phyloP scores from a whole-genome alignment of 768 basidiomycete species.

The Psilocybe sp. region DNA sequence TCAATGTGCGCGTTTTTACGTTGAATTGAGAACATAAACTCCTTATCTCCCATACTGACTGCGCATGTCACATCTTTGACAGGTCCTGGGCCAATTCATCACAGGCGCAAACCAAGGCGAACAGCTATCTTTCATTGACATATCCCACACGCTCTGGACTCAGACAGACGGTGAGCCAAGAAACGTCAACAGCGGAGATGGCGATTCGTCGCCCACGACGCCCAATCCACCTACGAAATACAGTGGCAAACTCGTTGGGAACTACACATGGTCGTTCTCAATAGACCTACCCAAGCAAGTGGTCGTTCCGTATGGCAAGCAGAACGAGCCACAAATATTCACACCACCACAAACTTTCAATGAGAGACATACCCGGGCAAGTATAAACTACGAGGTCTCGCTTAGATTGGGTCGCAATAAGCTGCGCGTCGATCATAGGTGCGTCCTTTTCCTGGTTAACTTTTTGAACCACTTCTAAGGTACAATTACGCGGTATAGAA shows the following conservation, averaged over 20 bases:
- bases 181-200: background rate
- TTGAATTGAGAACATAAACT: no score
- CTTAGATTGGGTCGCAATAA: slow-evolving; percentile 29
- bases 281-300: slow-evolving; percentile 38
- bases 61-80: background rate
- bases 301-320: slow-evolving; percentile 16
- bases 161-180: slow-evolving; percentile 25
- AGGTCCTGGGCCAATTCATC: slow-evolving; percentile 13
- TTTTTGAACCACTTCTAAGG: background rate
- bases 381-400: slow-evolving; percentile 34
- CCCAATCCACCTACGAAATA: slow-evolving; percentile 4
- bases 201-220: background rate
- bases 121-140: slow-evolving; percentile 32
- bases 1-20: slow-evolving; percentile 37
- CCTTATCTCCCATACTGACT: slow-evolving; percentile 8
- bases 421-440: slow-evolving; percentile 12
- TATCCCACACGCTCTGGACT: slow-evolving; percentile 34
- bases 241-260: slow-evolving; percentile 31
- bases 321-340: slow-evolving; percentile 21
- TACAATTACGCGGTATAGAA: slow-evolving; percentile 15
- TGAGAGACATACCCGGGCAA: slow-evolving; percentile 35
- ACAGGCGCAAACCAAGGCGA: slow-evolving; percentile 24
- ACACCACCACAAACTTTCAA: slow-evolving; percentile 37
- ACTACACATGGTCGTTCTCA: slow-evolving; percentile 34
- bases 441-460: background rate